Percentiles rank a stretch among this genome's conserved stretches.
Conservation (phyloP, 192 early-diverging fungal species). For the Coemansia sp. region DNA sequence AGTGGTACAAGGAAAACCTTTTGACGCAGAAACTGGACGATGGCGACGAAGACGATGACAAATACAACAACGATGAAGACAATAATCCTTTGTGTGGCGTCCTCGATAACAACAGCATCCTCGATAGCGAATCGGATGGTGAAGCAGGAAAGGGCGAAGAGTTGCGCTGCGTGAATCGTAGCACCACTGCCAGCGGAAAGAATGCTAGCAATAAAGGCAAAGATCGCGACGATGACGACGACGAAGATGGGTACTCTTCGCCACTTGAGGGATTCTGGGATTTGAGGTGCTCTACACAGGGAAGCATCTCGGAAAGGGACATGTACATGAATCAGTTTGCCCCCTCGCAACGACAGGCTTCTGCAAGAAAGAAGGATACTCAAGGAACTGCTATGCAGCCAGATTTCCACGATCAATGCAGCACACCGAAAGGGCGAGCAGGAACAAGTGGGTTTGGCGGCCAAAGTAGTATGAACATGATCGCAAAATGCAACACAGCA, state of each 20-base stretch:
- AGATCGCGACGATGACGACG: neutral
- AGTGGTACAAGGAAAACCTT: conserved; percentile 45
- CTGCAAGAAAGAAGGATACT: conserved; percentile 1
- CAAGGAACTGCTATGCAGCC: neutral
- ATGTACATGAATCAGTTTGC: conserved; percentile 48
- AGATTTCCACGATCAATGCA: neutral
- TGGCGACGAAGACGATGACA: neutral
- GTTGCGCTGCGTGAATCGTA: neutral
- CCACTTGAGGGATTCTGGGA: conserved; percentile 53
- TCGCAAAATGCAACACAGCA: neutral
- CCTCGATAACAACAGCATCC: neutral
- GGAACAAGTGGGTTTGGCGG: neutral
- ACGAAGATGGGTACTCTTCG: conserved; percentile 39
- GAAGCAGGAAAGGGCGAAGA: neutral
- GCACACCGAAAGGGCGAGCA: neutral
- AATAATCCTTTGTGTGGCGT: neutral
- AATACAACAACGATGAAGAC: neutral
- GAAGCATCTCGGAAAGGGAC: conserved; percentile 10
- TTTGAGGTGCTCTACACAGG: conserved; percentile 13
- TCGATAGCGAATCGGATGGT: conserved; percentile 1
- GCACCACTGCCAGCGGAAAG: neutral
- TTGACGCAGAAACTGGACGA: neutral
- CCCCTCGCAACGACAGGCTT: conserved; percentile 11
- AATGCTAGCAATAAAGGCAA: neutral
- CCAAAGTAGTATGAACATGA: neutral